A percentile compares a stretch with the other conserved stretches of the same genome.
phyloP scores from a whole-genome alignment of 78 protist genomes.

The Speleostelium caveatum region DNA sequence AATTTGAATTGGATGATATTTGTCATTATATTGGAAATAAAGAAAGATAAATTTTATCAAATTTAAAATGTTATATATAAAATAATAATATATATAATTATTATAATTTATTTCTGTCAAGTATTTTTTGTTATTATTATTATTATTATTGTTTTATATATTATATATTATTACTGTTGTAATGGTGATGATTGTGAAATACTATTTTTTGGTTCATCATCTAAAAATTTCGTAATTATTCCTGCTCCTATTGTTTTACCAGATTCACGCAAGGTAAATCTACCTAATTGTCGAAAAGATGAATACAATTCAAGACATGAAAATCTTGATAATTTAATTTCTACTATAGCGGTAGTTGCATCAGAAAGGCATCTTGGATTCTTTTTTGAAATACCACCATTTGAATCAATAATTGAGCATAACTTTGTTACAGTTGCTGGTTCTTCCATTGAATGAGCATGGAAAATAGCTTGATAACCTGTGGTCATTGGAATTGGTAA shows the following conservation, averaged over 20 bases:
- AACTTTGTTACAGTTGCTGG: slow-evolving; percentile 34
- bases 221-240: slow-evolving; percentile 68
- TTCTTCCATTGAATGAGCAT: slow-evolving; percentile 73
- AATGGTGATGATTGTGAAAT: too few relatives aligned
- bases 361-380: slow-evolving; percentile 71
- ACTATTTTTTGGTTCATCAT: background rate
- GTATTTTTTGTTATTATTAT: too few relatives aligned
- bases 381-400: slow-evolving; percentile 49
- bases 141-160: too few relatives aligned
- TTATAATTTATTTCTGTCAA: too few relatives aligned
- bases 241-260: slow-evolving; percentile 84
- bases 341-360: slow-evolving; percentile 50
- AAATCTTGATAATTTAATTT: slow-evolving; percentile 25
- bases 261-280: slow-evolving; percentile 80
- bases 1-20: slow-evolving; percentile 72
- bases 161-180: too few relatives aligned
- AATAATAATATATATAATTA: too few relatives aligned
- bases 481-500: slow-evolving; percentile 61
- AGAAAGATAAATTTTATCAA: background rate
- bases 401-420: slow-evolving; percentile 15
- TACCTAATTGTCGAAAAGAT: slow-evolving; percentile 66
- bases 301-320: slow-evolving; percentile 80
- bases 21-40: slow-evolving; percentile 53
- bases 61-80: too few relatives aligned
- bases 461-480: slow-evolving; percentile 66